Evolutionary conservation across 768 basidiomycete genomes (phyloP).

Genomic region (Strobilomyces confusus): DNA sequence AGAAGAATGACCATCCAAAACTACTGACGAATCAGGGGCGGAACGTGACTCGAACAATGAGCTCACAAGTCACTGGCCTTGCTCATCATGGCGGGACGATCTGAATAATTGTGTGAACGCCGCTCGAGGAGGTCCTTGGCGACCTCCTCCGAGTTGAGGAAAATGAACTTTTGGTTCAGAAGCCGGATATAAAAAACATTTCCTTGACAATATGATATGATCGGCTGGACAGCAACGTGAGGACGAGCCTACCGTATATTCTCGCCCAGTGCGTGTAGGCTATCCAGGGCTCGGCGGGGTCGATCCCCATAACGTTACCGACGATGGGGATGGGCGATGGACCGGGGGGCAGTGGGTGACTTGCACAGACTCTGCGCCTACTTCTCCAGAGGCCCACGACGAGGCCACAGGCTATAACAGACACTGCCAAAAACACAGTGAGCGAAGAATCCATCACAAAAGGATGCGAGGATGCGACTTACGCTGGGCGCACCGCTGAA

Average conservation of each 20-base stretch:
- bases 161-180: slow-evolving; percentile 35
- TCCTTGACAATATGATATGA: slow-evolving; percentile 17
- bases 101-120: slow-evolving; percentile 43
- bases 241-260: slow-evolving; percentile 22
- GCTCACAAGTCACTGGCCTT: slow-evolving; percentile 31
- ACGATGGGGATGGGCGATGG: slow-evolving; percentile 32
- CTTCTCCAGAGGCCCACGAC: slow-evolving; percentile 1
- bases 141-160: slow-evolving; percentile 39
- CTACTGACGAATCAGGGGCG: too few species aligned
- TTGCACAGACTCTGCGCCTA: neutral
- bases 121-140: slow-evolving; percentile 42
- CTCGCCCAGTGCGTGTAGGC: slow-evolving; percentile 32
- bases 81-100: slow-evolving; percentile 32
- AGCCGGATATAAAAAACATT: slow-evolving; percentile 36
- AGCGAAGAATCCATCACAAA: neutral
- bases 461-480: too few species aligned
- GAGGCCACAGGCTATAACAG: neutral
- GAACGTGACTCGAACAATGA: neutral
- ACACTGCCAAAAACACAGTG: slow-evolving; percentile 7
- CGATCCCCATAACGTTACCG: slow-evolving; percentile 28
- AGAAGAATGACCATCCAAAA: too few species aligned
- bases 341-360: slow-evolving; percentile 42
- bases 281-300: slow-evolving; percentile 27
- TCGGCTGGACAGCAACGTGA: slow-evolving; percentile 10
- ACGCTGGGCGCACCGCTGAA: too few species aligned